phyloP scores from a whole-genome alignment of 805 yeast genomes.

The Candida sphagnicola region DNA sequence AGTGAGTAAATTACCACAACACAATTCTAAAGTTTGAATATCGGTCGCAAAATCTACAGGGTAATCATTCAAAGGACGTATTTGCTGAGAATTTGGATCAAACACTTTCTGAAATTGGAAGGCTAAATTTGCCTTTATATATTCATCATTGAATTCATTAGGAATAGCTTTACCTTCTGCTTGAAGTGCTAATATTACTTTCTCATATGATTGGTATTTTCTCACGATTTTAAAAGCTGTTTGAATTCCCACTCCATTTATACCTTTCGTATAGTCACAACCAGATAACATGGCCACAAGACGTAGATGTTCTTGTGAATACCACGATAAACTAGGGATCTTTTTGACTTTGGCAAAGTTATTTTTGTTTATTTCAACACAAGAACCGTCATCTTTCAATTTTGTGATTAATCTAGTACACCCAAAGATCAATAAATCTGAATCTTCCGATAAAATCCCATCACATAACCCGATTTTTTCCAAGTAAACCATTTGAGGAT shows the following conservation, averaged over 20 bases:
- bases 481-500: slow-evolving; percentile 90
- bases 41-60: slow-evolving; percentile 41
- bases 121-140: slow-evolving; percentile 65
- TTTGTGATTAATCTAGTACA: slow-evolving; percentile 74
- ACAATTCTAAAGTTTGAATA: slow-evolving; percentile 36
- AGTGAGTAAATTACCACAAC: slow-evolving; percentile 45
- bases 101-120: slow-evolving; percentile 85
- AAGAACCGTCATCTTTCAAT: slow-evolving; percentile 68
- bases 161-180: slow-evolving; percentile 65
- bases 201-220: slow-evolving; percentile 47
- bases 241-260: slow-evolving; percentile 74
- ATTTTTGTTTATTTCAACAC: slow-evolving; percentile 62
- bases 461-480: slow-evolving; percentile 72
- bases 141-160: slow-evolving; percentile 53
- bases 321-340: slow-evolving; percentile 46
- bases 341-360: slow-evolving; percentile 47
- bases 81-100: slow-evolving; percentile 49
- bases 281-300: slow-evolving; percentile 88
- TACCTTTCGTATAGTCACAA: slow-evolving; percentile 91
- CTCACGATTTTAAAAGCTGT: slow-evolving; percentile 65
- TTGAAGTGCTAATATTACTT: slow-evolving; percentile 51
- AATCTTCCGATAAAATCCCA: slow-evolving; percentile 90
- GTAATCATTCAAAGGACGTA: slow-evolving; percentile 59
- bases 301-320: slow-evolving; percentile 57
- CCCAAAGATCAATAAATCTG: slow-evolving; percentile 89